phyloP scores from a whole-genome alignment of 2,329 filamentous ascomycete genomes.

The Aplosporella prunicola region DNA sequence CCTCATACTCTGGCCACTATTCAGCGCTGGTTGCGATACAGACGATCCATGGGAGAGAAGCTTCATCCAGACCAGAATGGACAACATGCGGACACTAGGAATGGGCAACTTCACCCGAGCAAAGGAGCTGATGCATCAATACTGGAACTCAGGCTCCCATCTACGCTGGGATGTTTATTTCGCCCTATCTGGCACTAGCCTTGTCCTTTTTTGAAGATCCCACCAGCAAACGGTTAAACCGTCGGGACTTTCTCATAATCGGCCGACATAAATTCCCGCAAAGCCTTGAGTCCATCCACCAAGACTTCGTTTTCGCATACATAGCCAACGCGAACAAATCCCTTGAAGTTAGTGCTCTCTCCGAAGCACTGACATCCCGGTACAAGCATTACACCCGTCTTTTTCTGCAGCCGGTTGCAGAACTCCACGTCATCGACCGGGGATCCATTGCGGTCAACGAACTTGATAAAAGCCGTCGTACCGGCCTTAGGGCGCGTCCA shows the following conservation, averaged over 20 bases:
- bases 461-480: slow-evolving; percentile 68
- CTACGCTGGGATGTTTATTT: slow-evolving; percentile 1
- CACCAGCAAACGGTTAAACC: slow-evolving; percentile 11
- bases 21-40: slow-evolving; percentile 1
- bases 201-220: not conserved
- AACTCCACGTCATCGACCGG: slow-evolving; percentile 64
- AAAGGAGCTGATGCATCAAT: not conserved
- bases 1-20: not conserved
- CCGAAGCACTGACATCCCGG: slow-evolving; percentile 70
- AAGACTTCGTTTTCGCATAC: slow-evolving; percentile 61
- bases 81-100: not conserved
- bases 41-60: not conserved
- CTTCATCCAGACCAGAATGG: not conserved
- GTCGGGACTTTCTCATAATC: slow-evolving; percentile 43
- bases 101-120: not conserved
- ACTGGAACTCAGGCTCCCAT: not conserved
- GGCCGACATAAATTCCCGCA: slow-evolving; percentile 47
- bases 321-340: slow-evolving; percentile 70
- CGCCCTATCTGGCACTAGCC: not conserved
- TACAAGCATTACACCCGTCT: slow-evolving; percentile 64
- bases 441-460: slow-evolving; percentile 46
- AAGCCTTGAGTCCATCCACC: slow-evolving; percentile 50
- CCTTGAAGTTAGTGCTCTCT: slow-evolving; percentile 53
- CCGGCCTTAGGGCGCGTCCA: slow-evolving; percentile 71
- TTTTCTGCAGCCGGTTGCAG: slow-evolving; percentile 56